Evolutionary conservation across 1,284 basidiomycete genomes (phyloP), one percentile per base, ranked within the genome.

Genomic region (Cystobasidium slooffiae): DNA sequence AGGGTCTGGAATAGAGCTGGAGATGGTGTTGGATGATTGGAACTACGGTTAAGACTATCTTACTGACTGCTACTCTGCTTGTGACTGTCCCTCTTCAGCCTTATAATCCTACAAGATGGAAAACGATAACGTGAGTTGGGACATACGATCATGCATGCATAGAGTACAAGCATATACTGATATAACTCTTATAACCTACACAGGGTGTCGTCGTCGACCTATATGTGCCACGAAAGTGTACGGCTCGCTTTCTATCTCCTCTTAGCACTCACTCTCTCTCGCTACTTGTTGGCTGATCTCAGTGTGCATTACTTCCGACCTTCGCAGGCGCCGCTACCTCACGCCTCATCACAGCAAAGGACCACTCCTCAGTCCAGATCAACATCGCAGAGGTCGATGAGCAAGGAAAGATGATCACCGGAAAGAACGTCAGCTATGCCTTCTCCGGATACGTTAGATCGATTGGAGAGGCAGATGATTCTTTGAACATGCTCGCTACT

Each of bases 221-320:
- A 85, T 99, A 99, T 88, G 94, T 99, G 84, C 96, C 96, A 84
- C 93, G 96, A 88, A 98, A 99, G 86, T 99, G 97, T 86, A 88
- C 93, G 84, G 93, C 80, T 92, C 94, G 83, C 83, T 91, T 88
- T 55, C 76, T 56, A 44, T 20, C 18, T 43, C 8, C 18, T n/a
- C 22, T 24, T 24, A 31, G 12, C 14, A 12, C 24, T 24, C 10
- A 20, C 10, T 55, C 12, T 8, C 22, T 49, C 12, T 47, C 46
- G 16, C 20, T 20, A 18, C 22, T 16, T 22, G 12, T 44, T 18
- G 43, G 37, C 49, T 8, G 51, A 69, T 31, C 64, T 63, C 39
- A 18, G 16, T 39, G 14, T n/a, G n/a, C 59, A 43, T 41, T 46
- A 5, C 44, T n/a, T 46, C 52, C 72, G 63, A 58, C 65, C 24